These are phyloP conservation scores for Papiliotrema flavescens DNA, from an alignment of 1,284 basidiomycete genomes.

Conservation along the genomic window DNA sequence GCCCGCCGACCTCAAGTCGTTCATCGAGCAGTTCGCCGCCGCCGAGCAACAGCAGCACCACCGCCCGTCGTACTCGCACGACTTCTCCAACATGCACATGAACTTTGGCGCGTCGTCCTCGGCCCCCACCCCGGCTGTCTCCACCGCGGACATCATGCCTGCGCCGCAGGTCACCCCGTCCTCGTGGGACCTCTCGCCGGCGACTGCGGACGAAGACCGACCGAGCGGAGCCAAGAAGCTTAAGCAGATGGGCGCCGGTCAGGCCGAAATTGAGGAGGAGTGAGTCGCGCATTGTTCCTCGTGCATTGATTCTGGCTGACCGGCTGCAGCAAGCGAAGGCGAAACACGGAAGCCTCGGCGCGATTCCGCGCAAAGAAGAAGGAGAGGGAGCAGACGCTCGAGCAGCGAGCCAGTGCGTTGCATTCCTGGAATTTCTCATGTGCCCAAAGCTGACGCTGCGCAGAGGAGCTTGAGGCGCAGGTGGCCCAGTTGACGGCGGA, in stretches of 20 bases:
- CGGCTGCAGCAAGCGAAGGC: conserved; percentile 67
- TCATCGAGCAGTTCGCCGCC: conserved; percentile 40
- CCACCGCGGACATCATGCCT: conserved; percentile 21
- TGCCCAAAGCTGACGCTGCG: neutral
- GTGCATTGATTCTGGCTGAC: neutral
- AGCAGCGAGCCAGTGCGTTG: conserved; percentile 64
- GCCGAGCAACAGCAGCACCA: conserved; percentile 13
- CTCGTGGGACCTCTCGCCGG: conserved; percentile 3
- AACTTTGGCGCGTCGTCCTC: conserved; percentile 6
- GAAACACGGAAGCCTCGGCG: conserved; percentile 96
- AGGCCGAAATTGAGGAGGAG: conserved; percentile 44
- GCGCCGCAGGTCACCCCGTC: conserved; percentile 9
- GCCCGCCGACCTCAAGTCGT: conserved; percentile 40
- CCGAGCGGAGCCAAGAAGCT: conserved; percentile 41
- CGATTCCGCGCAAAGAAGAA: conserved; percentile 99
- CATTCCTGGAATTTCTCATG: neutral
- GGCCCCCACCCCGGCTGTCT: conserved; percentile 17
- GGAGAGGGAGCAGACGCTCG: conserved; percentile 90
- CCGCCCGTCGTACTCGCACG: conserved; percentile 9
- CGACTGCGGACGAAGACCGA: conserved; percentile 18
- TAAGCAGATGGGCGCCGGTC: conserved; percentile 39
- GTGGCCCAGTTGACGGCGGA: conserved; percentile 82
- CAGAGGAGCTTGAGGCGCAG: conserved; percentile 75
- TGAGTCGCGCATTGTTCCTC: conserved; percentile 13
- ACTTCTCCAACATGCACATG: conserved; percentile 13